Percentiles rank a stretch among this genome's conserved stretches.
Evolutionary conservation across 2,329 filamentous ascomycete species (phyloP).

Genomic region (Trichophaea hybrida): DNA sequence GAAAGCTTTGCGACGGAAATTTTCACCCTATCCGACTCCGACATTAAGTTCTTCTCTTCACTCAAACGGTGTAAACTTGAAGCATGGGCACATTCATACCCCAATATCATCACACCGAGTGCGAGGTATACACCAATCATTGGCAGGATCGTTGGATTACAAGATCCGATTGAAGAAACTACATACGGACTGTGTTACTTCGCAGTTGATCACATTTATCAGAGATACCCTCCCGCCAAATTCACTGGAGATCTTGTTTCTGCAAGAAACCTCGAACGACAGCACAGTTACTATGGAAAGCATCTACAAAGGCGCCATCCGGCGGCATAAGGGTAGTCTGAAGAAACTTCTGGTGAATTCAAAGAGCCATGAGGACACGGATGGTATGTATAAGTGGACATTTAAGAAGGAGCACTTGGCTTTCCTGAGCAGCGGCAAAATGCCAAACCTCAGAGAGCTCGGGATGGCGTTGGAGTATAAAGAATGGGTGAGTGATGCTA

Average conservation of each 20-base stretch:
- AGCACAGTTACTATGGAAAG: slow-evolving; percentile 52
- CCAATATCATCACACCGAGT: neutral
- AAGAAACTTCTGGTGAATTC: slow-evolving; percentile 57
- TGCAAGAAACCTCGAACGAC: slow-evolving; percentile 50
- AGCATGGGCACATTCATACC: neutral
- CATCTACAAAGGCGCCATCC: slow-evolving; percentile 56
- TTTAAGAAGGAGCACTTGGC: slow-evolving; percentile 52
- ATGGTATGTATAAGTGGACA: slow-evolving; percentile 47
- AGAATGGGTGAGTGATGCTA: slow-evolving; percentile 53
- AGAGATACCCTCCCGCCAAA: slow-evolving; percentile 66
- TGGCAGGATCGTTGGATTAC: slow-evolving; percentile 36
- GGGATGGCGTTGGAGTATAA: slow-evolving; percentile 58
- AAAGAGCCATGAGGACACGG: slow-evolving; percentile 37
- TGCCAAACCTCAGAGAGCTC: slow-evolving; percentile 56
- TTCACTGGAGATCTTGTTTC: slow-evolving; percentile 61
- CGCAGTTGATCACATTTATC: slow-evolving; percentile 56
- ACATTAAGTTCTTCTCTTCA: neutral
- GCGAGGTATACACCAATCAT: neutral
- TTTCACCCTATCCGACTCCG: slow-evolving; percentile 32
- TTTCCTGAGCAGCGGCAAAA: slow-evolving; percentile 62
- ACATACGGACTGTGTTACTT: slow-evolving; percentile 58
- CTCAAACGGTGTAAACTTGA: neutral
- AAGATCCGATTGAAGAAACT: slow-evolving; percentile 55
- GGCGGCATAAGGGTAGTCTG: slow-evolving; percentile 55
- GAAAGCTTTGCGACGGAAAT: slow-evolving; percentile 53